Base-by-base conservation (phyloP, 2,329 filamentous ascomycete species). In the Alternaria postmessia region DNA sequence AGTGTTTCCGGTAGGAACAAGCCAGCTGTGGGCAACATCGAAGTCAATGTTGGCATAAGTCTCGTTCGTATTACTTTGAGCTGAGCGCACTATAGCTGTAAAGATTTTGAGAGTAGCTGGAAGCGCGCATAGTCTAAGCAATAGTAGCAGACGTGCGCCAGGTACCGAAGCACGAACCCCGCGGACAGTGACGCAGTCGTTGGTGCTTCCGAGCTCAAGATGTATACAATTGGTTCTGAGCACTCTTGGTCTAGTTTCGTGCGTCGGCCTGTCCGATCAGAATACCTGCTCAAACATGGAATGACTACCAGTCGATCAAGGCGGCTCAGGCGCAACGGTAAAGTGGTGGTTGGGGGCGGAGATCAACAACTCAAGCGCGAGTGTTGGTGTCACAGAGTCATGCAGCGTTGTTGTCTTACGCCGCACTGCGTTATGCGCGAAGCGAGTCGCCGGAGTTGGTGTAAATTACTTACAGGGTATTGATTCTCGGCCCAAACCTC, bases 1-100 rank as follows among this genome's bases (percentile, higher is more conserved):
- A 71, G 54, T 42, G 53, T 69, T 22, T 68, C 63, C 4, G 67
- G 67, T 24, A 73, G 59, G 28, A 66, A 73, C 7, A 71, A 54
- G 32, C 65, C 67, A 9, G 66, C 68, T 16, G 49, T 22, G 22
- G 63, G 61, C 39, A 64, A 48, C 61, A 64, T 66, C 7, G 36
- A 43, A 54, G 38, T 22, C 24, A 39, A 28, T 6, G 32, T 57
- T 54, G 42, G 56, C 28, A 51, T 57, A 30, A 41, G 22, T 30
- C 28, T 18, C 32, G 7, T 11, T 46, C 32, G 38, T 39, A 52
- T 32, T 14, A 36, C 47, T n/a, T 38, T 28, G 53, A 24, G 36
- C 46, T 24, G 28, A 30, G 18, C 7, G 20, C n/a, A 26, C 49
- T 58, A 48, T 41, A 14, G 55, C 55, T 51, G 38, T 36, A 34